Base-by-base conservation (phyloP, 2,329 filamentous ascomycete genomes). In the Colletotrichum higginsianum region DNA sequence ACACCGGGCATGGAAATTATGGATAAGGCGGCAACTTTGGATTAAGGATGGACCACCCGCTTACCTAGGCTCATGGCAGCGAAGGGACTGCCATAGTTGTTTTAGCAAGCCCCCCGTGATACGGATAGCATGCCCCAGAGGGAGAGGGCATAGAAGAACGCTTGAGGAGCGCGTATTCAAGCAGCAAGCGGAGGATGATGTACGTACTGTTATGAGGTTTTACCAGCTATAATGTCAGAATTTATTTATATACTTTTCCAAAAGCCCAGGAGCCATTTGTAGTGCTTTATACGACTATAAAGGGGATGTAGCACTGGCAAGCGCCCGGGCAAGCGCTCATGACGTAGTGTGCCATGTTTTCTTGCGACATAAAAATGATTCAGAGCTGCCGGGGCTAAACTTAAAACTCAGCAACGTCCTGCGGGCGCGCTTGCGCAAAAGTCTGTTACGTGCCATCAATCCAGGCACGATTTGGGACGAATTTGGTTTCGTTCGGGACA, bases 191-290 rank as follows among this genome's bases (percentile, higher is more conserved):
- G 30, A 55, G 56, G 56, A 66, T 57, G 65, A 73, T 70, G 70
- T 71, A 71, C 58, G 72, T 74, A 73, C 73, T 44, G 65, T 73
- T 73, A 74, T 64, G 70, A 73, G 63, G 64, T 58, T 71, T 70
- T 49, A 61, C 47, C 18, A 62, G 61, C 64, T 66, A 66, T 73
- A 73, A 74, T 70, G 70, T 70, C 62, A 73, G 56, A 58, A 67
- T 73, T 73, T 38, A 38, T 38, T 53, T 71, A 35, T 61, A 42
- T 50, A 55, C 58, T 69, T 47, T 72, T 57, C 26, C 52, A 23
- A 57, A 11, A 11, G 5, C 12, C 12, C 2, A 23, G 2, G 2
- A 18, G 8, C n/a, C 18, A 2, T 21, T 44, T 1, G 8, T n/a
- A 5, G 47, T n/a, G 13, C 30, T 7, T 46, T 16, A 12, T 47